phyloP scores from a whole-genome alignment of 257 asterid genomes.

The Eustoma russellianum region DNA sequence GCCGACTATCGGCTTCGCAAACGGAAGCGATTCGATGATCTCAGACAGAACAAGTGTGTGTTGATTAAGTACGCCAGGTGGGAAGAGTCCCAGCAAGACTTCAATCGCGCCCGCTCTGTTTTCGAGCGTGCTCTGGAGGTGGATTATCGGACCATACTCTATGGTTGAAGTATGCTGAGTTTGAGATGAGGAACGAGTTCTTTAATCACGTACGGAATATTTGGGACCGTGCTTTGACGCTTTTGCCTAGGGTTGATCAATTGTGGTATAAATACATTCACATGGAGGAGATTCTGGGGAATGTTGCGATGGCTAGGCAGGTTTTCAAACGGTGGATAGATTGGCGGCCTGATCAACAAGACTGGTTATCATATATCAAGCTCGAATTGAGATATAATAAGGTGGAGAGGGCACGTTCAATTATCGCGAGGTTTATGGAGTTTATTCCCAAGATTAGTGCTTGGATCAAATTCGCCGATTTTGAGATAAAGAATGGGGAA shows the following conservation, averaged over 20 bases:
- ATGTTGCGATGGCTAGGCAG: constrained; percentile 56
- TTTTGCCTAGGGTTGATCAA: constrained; percentile 65
- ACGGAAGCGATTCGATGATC: constrained; percentile 53
- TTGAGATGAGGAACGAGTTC: constrained; percentile 64
- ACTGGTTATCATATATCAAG: constrained; percentile 63
- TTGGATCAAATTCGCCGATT: constrained; percentile 59
- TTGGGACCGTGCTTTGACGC: constrained; percentile 50
- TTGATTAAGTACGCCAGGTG: constrained; percentile 73
- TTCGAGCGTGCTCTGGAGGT: constrained; percentile 61
- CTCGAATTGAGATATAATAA: constrained; percentile 62
- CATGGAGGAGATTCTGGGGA: constrained; percentile 62
- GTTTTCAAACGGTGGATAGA: constrained; percentile 58
- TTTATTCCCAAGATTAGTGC: constrained; percentile 18
- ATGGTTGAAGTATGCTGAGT: constrained; percentile 74
- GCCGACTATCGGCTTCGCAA: constrained; percentile 74
- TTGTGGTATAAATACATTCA: constrained; percentile 18
- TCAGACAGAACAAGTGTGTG: constrained; percentile 54
- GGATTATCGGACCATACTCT: constrained; percentile 56
- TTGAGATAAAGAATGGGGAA: constrained; percentile 66
- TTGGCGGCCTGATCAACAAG: constrained; percentile 68
- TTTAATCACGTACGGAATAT: constrained; percentile 54
- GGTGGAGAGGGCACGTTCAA: constrained; percentile 46
- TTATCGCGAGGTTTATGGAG: constrained; percentile 41
- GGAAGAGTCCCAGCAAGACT: constrained; percentile 68
- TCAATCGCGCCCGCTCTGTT: constrained; percentile 48